Evolutionary conservation across 352 stramenopile genomes (phyloP), one percentile per base, ranked within the genome.

Genomic region (Phytophthora pisi): DNA sequence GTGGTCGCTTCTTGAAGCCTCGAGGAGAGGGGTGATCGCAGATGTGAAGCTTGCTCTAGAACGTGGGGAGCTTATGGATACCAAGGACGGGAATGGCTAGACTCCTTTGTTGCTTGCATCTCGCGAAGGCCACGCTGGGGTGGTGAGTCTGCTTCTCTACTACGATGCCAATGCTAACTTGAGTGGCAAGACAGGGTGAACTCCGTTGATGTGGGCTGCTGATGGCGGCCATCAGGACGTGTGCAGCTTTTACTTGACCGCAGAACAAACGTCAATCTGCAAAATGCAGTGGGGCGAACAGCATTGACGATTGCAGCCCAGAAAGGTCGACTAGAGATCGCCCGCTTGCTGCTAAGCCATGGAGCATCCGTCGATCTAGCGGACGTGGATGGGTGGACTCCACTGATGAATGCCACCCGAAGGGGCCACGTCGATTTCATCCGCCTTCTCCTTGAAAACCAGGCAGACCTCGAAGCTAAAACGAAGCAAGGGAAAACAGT

Each of bases 201-300:
- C 54, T 24, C 24, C 40, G 13, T n/a, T 61, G 18, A 61, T 61
- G 54, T 61, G 54, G 38, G 54, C 54, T 52, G 54, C 38, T 16
- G 54, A 52, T 11, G 40, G 15, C 9, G 40, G 54, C 5, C 54
- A 52, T 34, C 4, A 61, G 3, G 8, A 9, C 26, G 54, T 61
- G 24, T 50, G 11, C 45, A 34, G 5, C 16, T 38, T 8, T 26
- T 54, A n/a, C 47, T 53, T 4, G 24, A 54, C 15, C 24, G 23
- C 6, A 54, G 24, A 16, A 24, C 13, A 7, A 54, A 20, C 6
- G 49, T 54, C 26, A 38, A 54, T 8, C 5, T 54, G n/a, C 23
- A 53, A 18, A 30, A 53, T 15, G 47, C 11, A n/a, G 46, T 23
- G 3, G 23, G 46, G 3, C 10, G 9, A n/a, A 53, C 47, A 16